Evolutionary conservation across 1,139 yeast species (phyloP).

Genomic region (Oligophagozyma castellii): DNA sequence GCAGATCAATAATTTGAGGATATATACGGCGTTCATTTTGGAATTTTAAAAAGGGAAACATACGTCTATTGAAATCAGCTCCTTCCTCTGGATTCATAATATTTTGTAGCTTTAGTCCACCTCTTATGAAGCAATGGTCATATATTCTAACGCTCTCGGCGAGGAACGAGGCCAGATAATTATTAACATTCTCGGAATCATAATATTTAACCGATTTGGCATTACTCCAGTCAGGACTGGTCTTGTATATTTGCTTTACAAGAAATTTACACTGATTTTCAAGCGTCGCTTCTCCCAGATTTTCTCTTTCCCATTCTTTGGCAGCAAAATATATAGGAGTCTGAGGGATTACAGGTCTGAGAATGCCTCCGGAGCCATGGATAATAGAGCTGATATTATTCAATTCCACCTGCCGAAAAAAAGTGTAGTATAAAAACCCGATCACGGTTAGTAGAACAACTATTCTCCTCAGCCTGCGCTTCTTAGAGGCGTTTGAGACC

Average conservation of each 20-base stretch:
- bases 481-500: no score
- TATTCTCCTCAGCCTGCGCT: no score
- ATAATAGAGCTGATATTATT: no score
- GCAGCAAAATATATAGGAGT: no score
- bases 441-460: no score
- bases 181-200: conserved; percentile 7
- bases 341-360: no score
- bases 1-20: conserved; percentile 2
- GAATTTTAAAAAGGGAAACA: conserved; percentile 6
- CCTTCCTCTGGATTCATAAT: neutral
- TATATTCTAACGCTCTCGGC: conserved; percentile 13
- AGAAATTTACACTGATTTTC: conserved; percentile 3
- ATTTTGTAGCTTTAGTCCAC: conserved; percentile 1
- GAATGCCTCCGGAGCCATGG: no score
- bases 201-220: conserved; percentile 5
- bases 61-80: conserved; percentile 3
- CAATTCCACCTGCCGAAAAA: no score
- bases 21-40: conserved; percentile 1
- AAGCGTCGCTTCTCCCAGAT: no score
- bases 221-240: conserved; percentile 12
- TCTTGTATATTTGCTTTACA: conserved; percentile 8
- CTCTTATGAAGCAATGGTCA: conserved; percentile 10
- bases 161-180: conserved; percentile 6
- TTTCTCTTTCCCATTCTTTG: no score
- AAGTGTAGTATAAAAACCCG: no score